Conservation (phyloP, 139 green algal genomes). For the Chlamydomonas schloesseri region DNA sequence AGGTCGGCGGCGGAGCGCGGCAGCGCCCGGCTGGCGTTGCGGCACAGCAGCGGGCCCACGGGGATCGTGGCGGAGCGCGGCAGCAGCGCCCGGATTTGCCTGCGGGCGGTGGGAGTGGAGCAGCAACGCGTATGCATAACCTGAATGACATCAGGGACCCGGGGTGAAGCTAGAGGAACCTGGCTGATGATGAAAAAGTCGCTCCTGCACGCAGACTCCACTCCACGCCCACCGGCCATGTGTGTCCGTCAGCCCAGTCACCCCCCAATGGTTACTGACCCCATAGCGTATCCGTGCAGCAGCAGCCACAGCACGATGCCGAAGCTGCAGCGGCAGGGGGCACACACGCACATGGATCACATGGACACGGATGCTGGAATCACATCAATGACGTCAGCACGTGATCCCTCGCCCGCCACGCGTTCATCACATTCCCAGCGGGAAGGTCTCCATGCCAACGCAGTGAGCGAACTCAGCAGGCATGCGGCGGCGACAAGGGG, state of each 20-base stretch:
- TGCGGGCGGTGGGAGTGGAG: neutral
- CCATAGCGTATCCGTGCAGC: neutral
- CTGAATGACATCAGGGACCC: too few species aligned
- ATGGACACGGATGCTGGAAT: too few species aligned
- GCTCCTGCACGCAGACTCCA: too few species aligned
- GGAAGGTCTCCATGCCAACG: neutral
- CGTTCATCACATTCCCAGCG: neutral
- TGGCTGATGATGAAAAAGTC: too few species aligned
- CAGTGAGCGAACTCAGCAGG: too few species aligned
- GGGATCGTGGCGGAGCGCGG: too few species aligned
- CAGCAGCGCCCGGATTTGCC: neutral
- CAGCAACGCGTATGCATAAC: too few species aligned
- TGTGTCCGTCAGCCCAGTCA: too few species aligned
- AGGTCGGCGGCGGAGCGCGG: neutral
- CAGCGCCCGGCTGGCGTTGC: neutral
- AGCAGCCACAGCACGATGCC: slow-evolving; percentile 38
- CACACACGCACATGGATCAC: neutral
- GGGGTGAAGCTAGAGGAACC: too few species aligned
- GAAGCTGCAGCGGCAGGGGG: neutral
- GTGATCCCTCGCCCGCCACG: neutral
- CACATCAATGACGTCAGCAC: neutral
- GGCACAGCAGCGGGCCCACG: neutral
- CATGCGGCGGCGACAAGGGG: too few species aligned
- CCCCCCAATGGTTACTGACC: neutral
- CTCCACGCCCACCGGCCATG: too few species aligned